phyloP scores from a whole-genome alignment of 441 rosid genomes.

The Populus hybrid region DNA sequence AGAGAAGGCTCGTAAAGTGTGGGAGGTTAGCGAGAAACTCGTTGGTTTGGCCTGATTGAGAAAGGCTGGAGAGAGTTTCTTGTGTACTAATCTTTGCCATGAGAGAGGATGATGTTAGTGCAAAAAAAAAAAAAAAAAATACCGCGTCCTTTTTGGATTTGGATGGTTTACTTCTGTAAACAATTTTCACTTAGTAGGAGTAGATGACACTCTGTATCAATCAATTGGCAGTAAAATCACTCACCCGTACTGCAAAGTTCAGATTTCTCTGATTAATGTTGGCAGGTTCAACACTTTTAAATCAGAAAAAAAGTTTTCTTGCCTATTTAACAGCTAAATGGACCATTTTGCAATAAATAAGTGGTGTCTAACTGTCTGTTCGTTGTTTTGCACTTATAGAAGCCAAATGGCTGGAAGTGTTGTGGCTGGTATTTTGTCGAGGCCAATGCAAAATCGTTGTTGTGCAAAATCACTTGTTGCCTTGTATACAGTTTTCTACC shows the following conservation, averaged over 20 bases:
- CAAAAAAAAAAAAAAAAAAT: not conserved
- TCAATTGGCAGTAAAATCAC: constrained; percentile 34
- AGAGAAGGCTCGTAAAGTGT: constrained; percentile 53
- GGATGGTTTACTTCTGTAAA: constrained; percentile 26
- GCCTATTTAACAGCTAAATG: not conserved
- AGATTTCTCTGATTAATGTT: not conserved
- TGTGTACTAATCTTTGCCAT: constrained; percentile 10
- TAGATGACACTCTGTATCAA: constrained; percentile 23
- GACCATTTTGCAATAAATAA: not conserved
- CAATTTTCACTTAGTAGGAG: constrained; percentile 24
- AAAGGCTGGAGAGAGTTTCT: not conserved
- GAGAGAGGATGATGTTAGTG: constrained; percentile 21
- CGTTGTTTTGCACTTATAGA: not conserved
- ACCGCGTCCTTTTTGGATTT: constrained; percentile 11
- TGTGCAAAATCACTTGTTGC: no score
- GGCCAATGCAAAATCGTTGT: no score
- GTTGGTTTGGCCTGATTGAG: constrained; percentile 50
- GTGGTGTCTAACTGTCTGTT: not conserved
- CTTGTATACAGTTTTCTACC: no score
- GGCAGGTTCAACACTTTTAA: not conserved
- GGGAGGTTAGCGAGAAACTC: constrained; percentile 71
- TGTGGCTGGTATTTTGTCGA: no score
- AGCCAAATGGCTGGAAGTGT: no score
- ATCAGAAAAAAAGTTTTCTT: not conserved
- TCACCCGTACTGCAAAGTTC: constrained; percentile 18